Evolutionary conservation across 1,139 yeast genomes (phyloP).

Genomic region (Starmera stellimalicola): DNA sequence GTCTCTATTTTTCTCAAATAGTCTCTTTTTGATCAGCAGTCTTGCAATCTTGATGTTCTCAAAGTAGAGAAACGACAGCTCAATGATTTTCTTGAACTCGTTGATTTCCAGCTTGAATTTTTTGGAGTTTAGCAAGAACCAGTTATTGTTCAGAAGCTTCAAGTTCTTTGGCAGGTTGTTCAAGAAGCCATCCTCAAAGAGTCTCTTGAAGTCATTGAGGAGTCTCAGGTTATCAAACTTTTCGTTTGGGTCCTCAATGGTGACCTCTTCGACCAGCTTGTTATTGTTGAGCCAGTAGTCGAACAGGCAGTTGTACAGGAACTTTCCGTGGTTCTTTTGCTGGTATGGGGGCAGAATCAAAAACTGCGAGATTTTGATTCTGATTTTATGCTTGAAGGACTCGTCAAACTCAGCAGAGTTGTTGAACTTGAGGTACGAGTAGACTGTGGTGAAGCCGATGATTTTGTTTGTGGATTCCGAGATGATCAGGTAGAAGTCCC

Average conservation of each 20-base stretch:
- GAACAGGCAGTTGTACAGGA: slow-evolving; percentile 48
- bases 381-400: slow-evolving; percentile 24
- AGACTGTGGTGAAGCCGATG: slow-evolving; percentile 77
- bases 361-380: slow-evolving; percentile 85
- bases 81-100: slow-evolving; percentile 70
- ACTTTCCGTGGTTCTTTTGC: slow-evolving; percentile 59
- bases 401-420: slow-evolving; percentile 50
- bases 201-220: slow-evolving; percentile 58
- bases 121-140: slow-evolving; percentile 31
- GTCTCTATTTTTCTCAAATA: slow-evolving; percentile 72
- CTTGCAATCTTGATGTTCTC: slow-evolving; percentile 27
- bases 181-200: slow-evolving; percentile 27
- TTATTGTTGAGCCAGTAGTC: slow-evolving; percentile 45
- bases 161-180: slow-evolving; percentile 14
- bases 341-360: slow-evolving; percentile 77
- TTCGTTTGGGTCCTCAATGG: slow-evolving; percentile 94
- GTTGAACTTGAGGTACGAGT: slow-evolving; percentile 73
- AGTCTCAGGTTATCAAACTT: slow-evolving; percentile 88
- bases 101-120: slow-evolving; percentile 60
- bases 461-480: slow-evolving; percentile 27
- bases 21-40: slow-evolving; percentile 57
- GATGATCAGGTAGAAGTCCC: slow-evolving; percentile 47
- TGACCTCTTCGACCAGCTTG: slow-evolving; percentile 51
- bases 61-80: slow-evolving; percentile 55
- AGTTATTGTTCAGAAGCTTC: slow-evolving; percentile 22